phyloP scores from a whole-genome alignment of 208 protist species.

The Angomonas ambiguus region DNA sequence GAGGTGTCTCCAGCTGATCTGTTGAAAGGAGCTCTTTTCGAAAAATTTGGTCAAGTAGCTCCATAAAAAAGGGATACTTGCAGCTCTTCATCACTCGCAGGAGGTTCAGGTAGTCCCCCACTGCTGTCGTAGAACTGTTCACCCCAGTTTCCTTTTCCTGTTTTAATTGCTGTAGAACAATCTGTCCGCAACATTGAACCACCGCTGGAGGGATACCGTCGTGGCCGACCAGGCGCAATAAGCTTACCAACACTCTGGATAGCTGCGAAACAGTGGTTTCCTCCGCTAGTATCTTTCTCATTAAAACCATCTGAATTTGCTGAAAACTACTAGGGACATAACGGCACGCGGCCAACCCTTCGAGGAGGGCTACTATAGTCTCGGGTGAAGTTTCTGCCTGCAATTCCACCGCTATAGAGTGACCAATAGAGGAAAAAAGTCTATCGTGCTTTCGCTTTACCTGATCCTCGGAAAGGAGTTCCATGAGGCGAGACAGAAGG shows the following conservation, averaged over 20 bases:
- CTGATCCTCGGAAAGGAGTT: slow-evolving; percentile 11
- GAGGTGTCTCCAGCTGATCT: not conserved
- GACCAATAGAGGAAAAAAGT: slow-evolving; percentile 40
- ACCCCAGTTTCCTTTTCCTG: not conserved
- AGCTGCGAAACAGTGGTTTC: slow-evolving; percentile 23
- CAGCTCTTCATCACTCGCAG: not conserved
- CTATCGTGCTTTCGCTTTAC: slow-evolving; percentile 29
- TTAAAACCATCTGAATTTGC: slow-evolving; percentile 63
- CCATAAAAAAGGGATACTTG: not conserved
- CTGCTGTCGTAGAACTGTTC: not conserved
- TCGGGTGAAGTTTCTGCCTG: slow-evolving; percentile 21
- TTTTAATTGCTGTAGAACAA: not conserved
- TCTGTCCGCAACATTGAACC: slow-evolving; percentile 16
- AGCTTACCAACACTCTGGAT: slow-evolving; percentile 27
- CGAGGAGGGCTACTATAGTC: slow-evolving; percentile 38
- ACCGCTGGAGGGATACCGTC: slow-evolving; percentile 34
- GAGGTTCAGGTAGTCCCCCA: not conserved
- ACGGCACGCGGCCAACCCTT: slow-evolving; percentile 60
- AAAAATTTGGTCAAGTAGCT: not conserved
- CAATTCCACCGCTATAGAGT: slow-evolving; percentile 51
- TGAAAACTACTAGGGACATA: slow-evolving; percentile 46
- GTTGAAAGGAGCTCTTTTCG: not conserved
- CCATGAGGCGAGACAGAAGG: slow-evolving; percentile 33
- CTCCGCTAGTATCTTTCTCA: slow-evolving; percentile 32
- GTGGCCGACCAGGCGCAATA: slow-evolving; percentile 33